Evolutionary conservation across 305 asterid species (phyloP).

Genomic region (Withania somnifera): DNA sequence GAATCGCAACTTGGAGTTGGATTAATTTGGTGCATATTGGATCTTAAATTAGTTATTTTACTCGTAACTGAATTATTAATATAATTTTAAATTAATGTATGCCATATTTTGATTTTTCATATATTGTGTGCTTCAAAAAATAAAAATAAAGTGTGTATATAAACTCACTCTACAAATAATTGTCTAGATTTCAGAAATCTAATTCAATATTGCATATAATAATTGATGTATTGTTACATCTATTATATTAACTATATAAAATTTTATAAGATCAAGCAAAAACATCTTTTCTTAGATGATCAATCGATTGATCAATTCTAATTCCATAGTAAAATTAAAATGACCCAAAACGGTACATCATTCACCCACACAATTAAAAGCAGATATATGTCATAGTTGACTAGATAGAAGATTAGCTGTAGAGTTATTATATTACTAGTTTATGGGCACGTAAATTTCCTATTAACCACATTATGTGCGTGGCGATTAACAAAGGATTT

Average conservation of each 20-base stretch:
- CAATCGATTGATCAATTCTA: background rate
- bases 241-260: background rate
- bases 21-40: background rate
- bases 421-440: constrained; percentile 9
- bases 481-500: no score
- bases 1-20: background rate
- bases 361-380: background rate
- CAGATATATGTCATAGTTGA: constrained; percentile 1
- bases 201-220: background rate
- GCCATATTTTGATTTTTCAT: background rate
- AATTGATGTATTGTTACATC: background rate
- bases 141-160: background rate
- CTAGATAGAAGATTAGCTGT: constrained; percentile 14
- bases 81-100: background rate
- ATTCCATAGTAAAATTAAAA: background rate
- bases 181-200: background rate
- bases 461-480: no score
- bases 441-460: no score
- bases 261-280: background rate
- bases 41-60: background rate
- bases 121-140: background rate
- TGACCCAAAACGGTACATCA: background rate
- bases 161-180: background rate
- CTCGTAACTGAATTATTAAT: background rate
- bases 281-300: background rate